phyloP scores from a whole-genome alignment of 2,329 filamentous ascomycete genomes.

The Karstenula rhodostoma region DNA sequence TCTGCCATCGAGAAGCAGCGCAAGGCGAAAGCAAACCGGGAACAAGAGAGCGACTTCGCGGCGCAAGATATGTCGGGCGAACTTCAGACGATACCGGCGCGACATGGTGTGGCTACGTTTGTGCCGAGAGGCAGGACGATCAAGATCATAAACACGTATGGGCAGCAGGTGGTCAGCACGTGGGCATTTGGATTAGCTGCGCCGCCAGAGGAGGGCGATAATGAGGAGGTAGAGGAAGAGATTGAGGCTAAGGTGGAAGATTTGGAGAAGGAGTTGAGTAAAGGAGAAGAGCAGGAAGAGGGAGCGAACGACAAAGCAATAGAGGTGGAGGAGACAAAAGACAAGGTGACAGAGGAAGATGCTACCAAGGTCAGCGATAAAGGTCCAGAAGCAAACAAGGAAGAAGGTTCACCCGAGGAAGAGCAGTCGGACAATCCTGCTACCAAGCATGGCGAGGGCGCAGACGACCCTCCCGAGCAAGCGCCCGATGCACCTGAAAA shows the following conservation, averaged over 20 bases:
- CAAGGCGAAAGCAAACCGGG: slow-evolving; percentile 28
- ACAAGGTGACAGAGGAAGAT: slow-evolving; percentile 17
- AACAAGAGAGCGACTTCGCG: slow-evolving; percentile 22
- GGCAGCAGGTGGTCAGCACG: slow-evolving; percentile 59
- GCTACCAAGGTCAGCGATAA: slow-evolving; percentile 2
- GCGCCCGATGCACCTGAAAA: slow-evolving; percentile 37
- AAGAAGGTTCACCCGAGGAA: slow-evolving; percentile 14
- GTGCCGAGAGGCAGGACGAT: slow-evolving; percentile 58
- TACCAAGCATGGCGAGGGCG: slow-evolving; percentile 19
- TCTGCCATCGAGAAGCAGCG: slow-evolving; percentile 46
- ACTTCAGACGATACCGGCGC: slow-evolving; percentile 57
- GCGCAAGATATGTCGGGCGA: slow-evolving; percentile 49
- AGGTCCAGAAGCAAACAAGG: slow-evolving; percentile 14
- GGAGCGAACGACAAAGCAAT: not conserved
- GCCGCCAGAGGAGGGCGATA: slow-evolving; percentile 52
- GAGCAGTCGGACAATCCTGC: slow-evolving; percentile 9
- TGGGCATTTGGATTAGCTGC: slow-evolving; percentile 59
- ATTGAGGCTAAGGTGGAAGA: slow-evolving; percentile 27
- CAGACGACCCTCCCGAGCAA: slow-evolving; percentile 40
- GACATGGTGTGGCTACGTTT: slow-evolving; percentile 60
- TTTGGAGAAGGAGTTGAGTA: slow-evolving; percentile 31
- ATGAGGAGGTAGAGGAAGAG: slow-evolving; percentile 27
- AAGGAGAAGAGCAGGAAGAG: slow-evolving; percentile 20
- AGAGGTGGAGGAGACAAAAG: slow-evolving; percentile 31
- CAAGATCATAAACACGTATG: slow-evolving; percentile 61